phyloP scores from a whole-genome alignment of 2,329 filamentous ascomycete species.

The Chrysoporthe cubensis region DNA sequence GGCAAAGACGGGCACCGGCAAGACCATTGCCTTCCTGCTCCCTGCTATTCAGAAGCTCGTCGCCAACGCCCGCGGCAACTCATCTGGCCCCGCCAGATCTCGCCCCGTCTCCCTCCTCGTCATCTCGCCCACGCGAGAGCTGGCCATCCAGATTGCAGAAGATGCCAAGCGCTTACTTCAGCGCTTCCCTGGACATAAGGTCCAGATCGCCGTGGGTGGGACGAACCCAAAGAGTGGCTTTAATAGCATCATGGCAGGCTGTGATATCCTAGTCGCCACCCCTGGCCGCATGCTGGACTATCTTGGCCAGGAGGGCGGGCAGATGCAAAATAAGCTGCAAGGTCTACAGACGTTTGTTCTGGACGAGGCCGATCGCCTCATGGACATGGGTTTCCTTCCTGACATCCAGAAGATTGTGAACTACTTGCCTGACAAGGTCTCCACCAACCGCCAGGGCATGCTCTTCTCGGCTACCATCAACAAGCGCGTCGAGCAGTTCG shows the following conservation, averaged over 20 bases:
- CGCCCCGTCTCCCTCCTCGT: conserved; percentile 62
- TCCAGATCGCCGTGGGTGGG: conserved; percentile 80
- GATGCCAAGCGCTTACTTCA: conserved; percentile 75
- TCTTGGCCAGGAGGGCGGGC: conserved; percentile 72
- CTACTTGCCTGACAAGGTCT: conserved; percentile 65
- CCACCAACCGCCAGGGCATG: conserved; percentile 70
- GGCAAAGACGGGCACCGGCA: conserved; percentile 86
- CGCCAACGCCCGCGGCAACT: conserved; percentile 38
- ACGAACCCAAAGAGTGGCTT: conserved; percentile 75
- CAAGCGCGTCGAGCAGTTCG: conserved; percentile 76
- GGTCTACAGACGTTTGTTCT: conserved; percentile 78
- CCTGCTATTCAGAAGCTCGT: conserved; percentile 83
- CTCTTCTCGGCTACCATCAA: conserved; percentile 87
- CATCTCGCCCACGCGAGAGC: conserved; percentile 71
- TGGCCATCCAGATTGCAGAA: conserved; percentile 70
- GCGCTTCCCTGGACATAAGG: conserved; percentile 73
- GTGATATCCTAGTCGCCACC: conserved; percentile 80
- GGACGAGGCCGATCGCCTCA: conserved; percentile 89
- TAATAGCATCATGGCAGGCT: conserved; percentile 70
- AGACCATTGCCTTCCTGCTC: conserved; percentile 81
- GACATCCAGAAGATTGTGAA: conserved; percentile 77
- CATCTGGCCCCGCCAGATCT: conserved; percentile 30
- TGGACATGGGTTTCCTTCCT: conserved; percentile 89
- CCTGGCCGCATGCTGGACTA: conserved; percentile 81
- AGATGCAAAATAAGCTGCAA: conserved; percentile 67